A percentile compares a stretch with the other conserved stretches of the same genome.
Evolutionary conservation across 1,284 basidiomycete species (phyloP).

Genomic region (Ganoderma boninense): DNA sequence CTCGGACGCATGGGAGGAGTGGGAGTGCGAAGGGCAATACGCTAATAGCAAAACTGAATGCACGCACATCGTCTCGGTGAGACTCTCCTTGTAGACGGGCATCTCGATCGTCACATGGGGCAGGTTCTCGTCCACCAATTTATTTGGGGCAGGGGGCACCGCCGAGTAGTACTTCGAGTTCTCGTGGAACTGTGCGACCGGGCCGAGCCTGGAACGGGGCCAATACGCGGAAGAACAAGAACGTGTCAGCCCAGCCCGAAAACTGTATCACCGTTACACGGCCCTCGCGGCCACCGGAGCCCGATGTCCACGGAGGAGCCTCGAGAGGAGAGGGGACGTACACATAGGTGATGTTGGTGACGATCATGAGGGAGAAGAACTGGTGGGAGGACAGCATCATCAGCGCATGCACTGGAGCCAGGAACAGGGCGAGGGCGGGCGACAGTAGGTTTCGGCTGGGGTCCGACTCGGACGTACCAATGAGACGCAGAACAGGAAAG

Average conservation of each 20-base stretch:
- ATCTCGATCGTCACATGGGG: constrained; percentile 82
- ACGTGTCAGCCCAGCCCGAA: too few species aligned
- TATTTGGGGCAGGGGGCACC: constrained; percentile 61
- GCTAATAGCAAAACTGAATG: not conserved
- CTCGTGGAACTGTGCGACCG: constrained; percentile 78
- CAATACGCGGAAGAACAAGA: not conserved
- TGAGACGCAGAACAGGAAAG: constrained; percentile 78
- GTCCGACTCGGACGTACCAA: constrained; percentile 54
- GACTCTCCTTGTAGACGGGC: constrained; percentile 84
- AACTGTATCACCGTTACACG: too few species aligned
- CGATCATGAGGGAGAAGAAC: constrained; percentile 72
- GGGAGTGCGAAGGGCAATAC: not conserved
- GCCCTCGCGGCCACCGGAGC: too few species aligned
- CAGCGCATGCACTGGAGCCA: too few species aligned
- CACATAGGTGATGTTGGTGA: constrained; percentile 67
- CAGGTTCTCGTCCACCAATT: constrained; percentile 64
- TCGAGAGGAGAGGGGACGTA: constrained; percentile 40
- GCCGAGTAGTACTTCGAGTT: constrained; percentile 81
- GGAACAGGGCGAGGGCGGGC: not conserved
- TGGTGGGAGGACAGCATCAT: constrained; percentile 33
- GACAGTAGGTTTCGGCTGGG: not conserved
- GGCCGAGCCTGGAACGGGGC: constrained; percentile 57
- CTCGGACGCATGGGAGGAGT: not conserved
- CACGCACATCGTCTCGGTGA: constrained; percentile 72
- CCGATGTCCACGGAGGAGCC: constrained; percentile 4